Base-by-base conservation (phyloP, 2,329 filamentous ascomycete genomes). In the Didymella pinodella region DNA sequence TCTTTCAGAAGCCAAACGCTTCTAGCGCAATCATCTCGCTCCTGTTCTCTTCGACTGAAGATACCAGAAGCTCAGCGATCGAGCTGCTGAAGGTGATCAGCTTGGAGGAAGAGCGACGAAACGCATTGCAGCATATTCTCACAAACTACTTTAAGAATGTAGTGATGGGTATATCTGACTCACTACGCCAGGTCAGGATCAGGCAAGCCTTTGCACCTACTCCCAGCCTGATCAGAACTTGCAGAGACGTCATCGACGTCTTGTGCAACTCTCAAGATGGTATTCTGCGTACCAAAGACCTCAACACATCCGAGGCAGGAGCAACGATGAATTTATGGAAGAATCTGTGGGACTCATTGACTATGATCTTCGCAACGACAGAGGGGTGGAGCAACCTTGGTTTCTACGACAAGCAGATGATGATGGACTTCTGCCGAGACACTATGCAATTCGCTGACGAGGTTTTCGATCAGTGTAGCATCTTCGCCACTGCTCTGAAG, bases 381-480 rank as follows among this genome's bases (percentile, higher is more conserved):
- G 93, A 97, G 72, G 80, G 81, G 11, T 99, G 95, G 95, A 92
- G 92, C 64, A 78, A 79, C 45, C 81, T 86, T 14, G 85, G 85
- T 4, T 87, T 91, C 58, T 89, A 94, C 49, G 65, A 75, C 31
- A 95, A 92, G 73, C 78, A 82, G 20, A 82, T 86, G 53, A 93
- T 99, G 91, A 89, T 93, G 69, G 89, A 97, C 57, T 97, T 98
- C 70, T 97, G 93, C 73, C 89, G 95, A 65, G 92, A 97, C 72
- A 91, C 91, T 14, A 99, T 99, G 86, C 92, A 98, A 69, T 91
- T 97, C 71, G 93, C 94, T 0, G 91, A 96, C 71, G 85, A 86
- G 34, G 84, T 97, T 1, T 91, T 98, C 71, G 88, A 91, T 40
- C 89, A 97, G 67, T 95, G 96, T 74, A 89, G 88, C 49, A 85